These are phyloP conservation scores for Solanum rostratum DNA, from an alignment of 257 asterid species.

Conservation along the genomic window DNA sequence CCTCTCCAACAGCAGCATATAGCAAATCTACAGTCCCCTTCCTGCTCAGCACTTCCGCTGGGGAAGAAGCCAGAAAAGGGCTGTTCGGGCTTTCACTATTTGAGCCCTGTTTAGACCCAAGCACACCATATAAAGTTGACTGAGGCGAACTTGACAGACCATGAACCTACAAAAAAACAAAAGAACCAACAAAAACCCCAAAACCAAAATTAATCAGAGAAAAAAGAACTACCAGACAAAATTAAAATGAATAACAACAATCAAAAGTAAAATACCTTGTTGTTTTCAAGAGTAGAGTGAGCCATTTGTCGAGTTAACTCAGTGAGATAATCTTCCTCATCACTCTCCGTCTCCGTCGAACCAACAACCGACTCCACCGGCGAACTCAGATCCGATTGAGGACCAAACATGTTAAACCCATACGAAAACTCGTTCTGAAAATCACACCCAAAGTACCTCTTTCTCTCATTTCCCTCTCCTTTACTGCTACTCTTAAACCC, in stretches of 20 bases:
- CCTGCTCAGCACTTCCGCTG: conserved; percentile 1
- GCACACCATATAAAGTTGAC: conserved; percentile 40
- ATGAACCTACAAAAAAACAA: conserved; percentile 12
- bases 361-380: conserved; percentile 51
- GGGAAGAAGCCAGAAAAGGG: conserved; percentile 1
- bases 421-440: not conserved
- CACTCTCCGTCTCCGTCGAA: conserved; percentile 57
- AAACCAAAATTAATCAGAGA: not conserved
- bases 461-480: not conserved
- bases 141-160: conserved; percentile 61
- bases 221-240: not conserved
- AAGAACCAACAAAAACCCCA: not conserved
- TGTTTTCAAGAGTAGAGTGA: conserved; percentile 24
- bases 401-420: conserved; percentile 1
- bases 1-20: conserved; percentile 48
- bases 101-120: conserved; percentile 25
- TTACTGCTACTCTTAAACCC: not conserved
- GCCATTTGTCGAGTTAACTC: conserved; percentile 38
- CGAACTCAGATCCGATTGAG: conserved; percentile 50
- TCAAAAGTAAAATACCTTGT: conserved; percentile 19
- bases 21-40: conserved; percentile 34
- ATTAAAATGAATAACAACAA: not conserved
- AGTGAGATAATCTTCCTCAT: conserved; percentile 49
- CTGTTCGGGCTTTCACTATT: conserved; percentile 28
- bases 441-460: conserved; percentile 1